Conservation (phyloP, 129 eudicot species). For the Dittrichia graveolens region DNA sequence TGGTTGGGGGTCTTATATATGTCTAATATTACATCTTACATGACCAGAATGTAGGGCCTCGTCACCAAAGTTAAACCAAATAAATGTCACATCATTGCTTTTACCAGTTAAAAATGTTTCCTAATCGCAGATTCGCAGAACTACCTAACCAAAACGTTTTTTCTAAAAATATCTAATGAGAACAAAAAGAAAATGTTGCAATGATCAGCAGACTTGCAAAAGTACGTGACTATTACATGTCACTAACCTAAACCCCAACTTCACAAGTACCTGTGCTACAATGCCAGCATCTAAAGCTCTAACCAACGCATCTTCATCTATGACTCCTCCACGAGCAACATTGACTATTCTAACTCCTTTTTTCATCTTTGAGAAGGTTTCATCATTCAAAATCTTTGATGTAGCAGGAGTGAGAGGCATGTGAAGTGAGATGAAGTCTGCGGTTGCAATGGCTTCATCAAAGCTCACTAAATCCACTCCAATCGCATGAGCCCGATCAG, state of each 20-base stretch:
- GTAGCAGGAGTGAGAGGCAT: slow-evolving; percentile 94
- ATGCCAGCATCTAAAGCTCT: slow-evolving; percentile 89
- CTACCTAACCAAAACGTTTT: no score
- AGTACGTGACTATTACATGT: background rate
- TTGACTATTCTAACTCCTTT: slow-evolving; percentile 86
- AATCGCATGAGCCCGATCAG: slow-evolving; percentile 92
- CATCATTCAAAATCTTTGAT: slow-evolving; percentile 69
- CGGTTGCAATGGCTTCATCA: slow-evolving; percentile 79
- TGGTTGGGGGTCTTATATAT: no score
- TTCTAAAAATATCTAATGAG: no score
- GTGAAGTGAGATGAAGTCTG: slow-evolving; percentile 95
- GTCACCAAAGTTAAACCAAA: no score
- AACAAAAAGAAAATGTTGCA: no score
- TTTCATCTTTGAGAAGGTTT: slow-evolving; percentile 89
- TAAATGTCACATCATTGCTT: no score
- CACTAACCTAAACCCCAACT: background rate
- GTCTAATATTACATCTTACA: no score
- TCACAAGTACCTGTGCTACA: slow-evolving; percentile 82
- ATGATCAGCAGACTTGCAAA: no score
- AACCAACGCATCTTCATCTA: slow-evolving; percentile 87
- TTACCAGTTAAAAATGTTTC: no score
- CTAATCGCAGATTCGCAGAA: no score
- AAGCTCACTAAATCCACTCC: slow-evolving; percentile 91
- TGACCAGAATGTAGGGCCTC: no score
- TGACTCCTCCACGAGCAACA: slow-evolving; percentile 97